Conservation (phyloP, 2,329 filamentous ascomycete genomes). For the Claviceps humidiphila region DNA sequence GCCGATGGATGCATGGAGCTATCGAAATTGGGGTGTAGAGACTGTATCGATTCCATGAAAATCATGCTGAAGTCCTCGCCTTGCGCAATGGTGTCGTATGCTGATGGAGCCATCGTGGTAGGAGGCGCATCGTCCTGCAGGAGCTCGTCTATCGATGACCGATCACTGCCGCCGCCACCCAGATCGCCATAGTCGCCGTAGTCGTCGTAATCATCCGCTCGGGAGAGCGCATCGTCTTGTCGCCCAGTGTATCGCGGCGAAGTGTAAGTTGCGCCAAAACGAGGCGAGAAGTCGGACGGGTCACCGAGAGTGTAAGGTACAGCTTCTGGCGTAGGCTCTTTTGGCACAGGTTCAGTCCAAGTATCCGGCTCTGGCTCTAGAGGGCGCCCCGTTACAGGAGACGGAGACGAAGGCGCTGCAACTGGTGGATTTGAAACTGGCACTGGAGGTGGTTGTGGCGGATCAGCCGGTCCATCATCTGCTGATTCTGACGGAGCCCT, state of each 20-base stretch:
- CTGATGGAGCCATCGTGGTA: conserved; percentile 10
- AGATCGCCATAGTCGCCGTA: conserved; percentile 9
- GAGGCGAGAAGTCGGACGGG: conserved; percentile 6
- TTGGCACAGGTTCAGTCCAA: conserved; percentile 30
- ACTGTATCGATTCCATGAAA: conserved; percentile 40
- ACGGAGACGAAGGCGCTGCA: conserved; percentile 4
- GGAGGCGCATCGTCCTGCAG: conserved; percentile 3
- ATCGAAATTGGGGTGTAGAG: conserved; percentile 29
- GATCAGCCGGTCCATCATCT: background rate
- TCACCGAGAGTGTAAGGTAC: conserved; percentile 1
- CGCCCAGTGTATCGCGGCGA: conserved; percentile 1
- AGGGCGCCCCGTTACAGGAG: conserved; percentile 3
- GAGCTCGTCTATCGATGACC: conserved; percentile 20
- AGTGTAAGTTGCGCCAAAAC: conserved; percentile 1
- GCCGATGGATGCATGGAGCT: conserved; percentile 19
- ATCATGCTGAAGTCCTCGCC: conserved; percentile 48
- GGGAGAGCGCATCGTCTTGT: conserved; percentile 8
- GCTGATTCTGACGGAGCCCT: conserved; percentile 11
- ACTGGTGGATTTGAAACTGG: background rate
- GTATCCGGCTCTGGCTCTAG: conserved; percentile 26
- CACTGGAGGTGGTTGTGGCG: background rate
- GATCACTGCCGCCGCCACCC: conserved; percentile 19
- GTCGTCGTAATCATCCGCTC: conserved; percentile 15
- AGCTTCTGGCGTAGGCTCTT: conserved; percentile 24
- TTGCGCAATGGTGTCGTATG: conserved; percentile 31